Base-by-base conservation (phyloP, 257 asterid genomes). In the Solanum pennellii region DNA sequence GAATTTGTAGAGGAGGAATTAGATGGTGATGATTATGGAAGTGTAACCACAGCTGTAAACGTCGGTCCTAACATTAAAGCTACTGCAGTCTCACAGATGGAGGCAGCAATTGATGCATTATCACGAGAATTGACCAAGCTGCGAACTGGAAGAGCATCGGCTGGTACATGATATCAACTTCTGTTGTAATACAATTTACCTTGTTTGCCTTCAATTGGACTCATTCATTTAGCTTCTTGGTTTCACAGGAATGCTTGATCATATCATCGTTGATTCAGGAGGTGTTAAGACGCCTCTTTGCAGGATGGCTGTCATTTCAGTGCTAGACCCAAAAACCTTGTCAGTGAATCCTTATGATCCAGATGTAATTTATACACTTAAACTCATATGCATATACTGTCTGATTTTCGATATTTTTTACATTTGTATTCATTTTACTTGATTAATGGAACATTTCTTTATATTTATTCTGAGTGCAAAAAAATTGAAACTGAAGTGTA, bases 231-330 rank as follows among this genome's bases (percentile, higher is more conserved):
- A 59, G 47, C 18, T 29, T 59, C 45, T 37, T 77, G 23, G 35
- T 66, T 47, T 88, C 88, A 89, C 95, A 96, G 99, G 99, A 88
- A 94, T 97, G 95, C 95, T 97, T 89, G 98, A 95, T 88, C 99
- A 97, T 91, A 95, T 97, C 86, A 93, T 94, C 92, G 98, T 97
- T 35, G 98, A 97, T 86, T 90, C 92, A 85, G 91, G 91, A 47
- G 97, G 98, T 83, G 91, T 91, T 74, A 94, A 94, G 93, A 94
- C 91, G 25, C 98, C 98, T 71, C 93, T 97, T 65, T 92, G 86
- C 91, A 92, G 99, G 94, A 93, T 97, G 91, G 98, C 99, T 35
- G 95, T 91, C 65, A 97, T 97, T 88, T 97, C 98, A 27, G 98
- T 94, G 66, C 91, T 95, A 83, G 99, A 97, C 90, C 83, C 98